Evolutionary conservation across 1,139 yeast genomes (phyloP).

Genomic region (Geotrichum phurueaensis): DNA sequence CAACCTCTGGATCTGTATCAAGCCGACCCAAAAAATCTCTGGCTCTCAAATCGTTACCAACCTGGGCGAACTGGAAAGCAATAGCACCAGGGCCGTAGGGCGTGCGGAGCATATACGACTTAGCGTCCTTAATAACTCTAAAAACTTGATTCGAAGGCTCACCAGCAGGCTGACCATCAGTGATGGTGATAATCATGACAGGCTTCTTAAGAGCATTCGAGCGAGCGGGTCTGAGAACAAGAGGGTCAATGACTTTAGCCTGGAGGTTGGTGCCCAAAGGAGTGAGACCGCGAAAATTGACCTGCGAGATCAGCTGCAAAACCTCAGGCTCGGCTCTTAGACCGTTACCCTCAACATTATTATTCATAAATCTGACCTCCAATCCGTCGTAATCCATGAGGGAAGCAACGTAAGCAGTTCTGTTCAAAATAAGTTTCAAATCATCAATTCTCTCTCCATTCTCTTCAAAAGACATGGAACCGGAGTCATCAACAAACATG

Average conservation of each 20-base stretch:
- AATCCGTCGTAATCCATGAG: slow-evolving; percentile 35
- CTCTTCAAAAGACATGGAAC: slow-evolving; percentile 36
- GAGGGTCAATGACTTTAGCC: slow-evolving; percentile 31
- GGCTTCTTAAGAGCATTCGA: slow-evolving; percentile 30
- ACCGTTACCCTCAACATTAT: slow-evolving; percentile 28
- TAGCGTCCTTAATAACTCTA: slow-evolving; percentile 30
- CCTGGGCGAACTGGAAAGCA: slow-evolving; percentile 36
- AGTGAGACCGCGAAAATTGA: slow-evolving; percentile 32
- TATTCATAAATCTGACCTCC: slow-evolving; percentile 34
- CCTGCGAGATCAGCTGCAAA: slow-evolving; percentile 26
- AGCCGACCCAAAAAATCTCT: slow-evolving; percentile 32
- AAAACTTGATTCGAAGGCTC: slow-evolving; percentile 29
- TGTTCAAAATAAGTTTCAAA: slow-evolving; percentile 30
- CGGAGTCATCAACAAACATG: slow-evolving; percentile 34
- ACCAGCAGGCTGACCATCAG: slow-evolving; percentile 36
- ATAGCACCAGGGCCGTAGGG: slow-evolving; percentile 33
- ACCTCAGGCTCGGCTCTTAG: slow-evolving; percentile 30
- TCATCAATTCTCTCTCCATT: slow-evolving; percentile 37
- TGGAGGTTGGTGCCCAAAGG: slow-evolving; percentile 33
- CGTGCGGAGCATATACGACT: slow-evolving; percentile 24
- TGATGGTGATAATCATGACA: slow-evolving; percentile 31
- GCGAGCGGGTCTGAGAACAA: slow-evolving; percentile 31
- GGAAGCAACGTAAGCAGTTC: slow-evolving; percentile 34
- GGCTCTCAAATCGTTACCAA: slow-evolving; percentile 34
- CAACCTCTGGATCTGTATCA: slow-evolving; percentile 33